phyloP scores from a whole-genome alignment of 2,329 filamentous ascomycete species.

The Dryadomyces quercivorus region DNA sequence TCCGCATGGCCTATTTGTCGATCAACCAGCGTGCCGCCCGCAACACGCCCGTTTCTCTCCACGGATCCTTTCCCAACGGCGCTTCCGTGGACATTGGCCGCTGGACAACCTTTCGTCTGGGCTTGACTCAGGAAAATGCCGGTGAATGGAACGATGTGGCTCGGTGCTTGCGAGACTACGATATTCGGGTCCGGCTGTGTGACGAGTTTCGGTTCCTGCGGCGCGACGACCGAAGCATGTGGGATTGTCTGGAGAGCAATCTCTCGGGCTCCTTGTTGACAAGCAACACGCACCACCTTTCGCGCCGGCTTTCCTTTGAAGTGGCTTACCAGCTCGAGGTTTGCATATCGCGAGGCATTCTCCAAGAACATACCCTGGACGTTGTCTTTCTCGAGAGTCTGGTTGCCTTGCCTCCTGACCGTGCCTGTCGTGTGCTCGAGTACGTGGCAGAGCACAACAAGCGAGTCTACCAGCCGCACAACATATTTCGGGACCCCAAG shows the following conservation, averaged over 20 bases:
- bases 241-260: constrained; percentile 8
- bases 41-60: constrained; percentile 25
- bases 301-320: constrained; percentile 44
- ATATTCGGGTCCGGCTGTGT: constrained; percentile 32
- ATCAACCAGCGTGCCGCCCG: constrained; percentile 21
- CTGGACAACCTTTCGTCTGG: constrained; percentile 44
- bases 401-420: constrained; percentile 28
- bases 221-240: constrained; percentile 13
- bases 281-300: constrained; percentile 9
- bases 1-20: constrained; percentile 33
- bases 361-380: constrained; percentile 66
- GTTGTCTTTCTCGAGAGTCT: constrained; percentile 55
- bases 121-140: constrained; percentile 17
- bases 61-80: constrained; percentile 17
- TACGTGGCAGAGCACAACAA: constrained; percentile 55
- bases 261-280: not conserved
- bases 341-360: constrained; percentile 66
- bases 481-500: constrained; percentile 49
- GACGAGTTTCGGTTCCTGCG: constrained; percentile 7
- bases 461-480: constrained; percentile 56
- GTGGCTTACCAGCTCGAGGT: constrained; percentile 87
- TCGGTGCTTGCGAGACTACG: constrained; percentile 56
- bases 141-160: constrained; percentile 29
- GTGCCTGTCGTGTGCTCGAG: constrained; percentile 59
- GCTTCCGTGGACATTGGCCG: constrained; percentile 39